A percentile compares a stretch with the other conserved stretches of the same genome.
Evolutionary conservation across 331 rosid genomes (phyloP).

Genomic region (Quercus tomentella): DNA sequence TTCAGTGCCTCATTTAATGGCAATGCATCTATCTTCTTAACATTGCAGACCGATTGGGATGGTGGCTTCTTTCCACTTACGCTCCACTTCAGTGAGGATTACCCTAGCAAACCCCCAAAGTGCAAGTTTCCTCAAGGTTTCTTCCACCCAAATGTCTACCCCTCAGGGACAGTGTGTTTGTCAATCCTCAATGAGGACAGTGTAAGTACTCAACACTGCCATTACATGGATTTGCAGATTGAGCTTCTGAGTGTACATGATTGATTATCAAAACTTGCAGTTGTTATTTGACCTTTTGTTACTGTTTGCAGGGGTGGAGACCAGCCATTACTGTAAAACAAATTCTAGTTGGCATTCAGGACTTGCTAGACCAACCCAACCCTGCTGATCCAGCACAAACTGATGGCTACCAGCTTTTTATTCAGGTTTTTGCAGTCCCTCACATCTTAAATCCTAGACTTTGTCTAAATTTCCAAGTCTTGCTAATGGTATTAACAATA

Average conservation of each 20-base stretch:
- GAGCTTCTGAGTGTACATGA: not conserved
- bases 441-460: not conserved
- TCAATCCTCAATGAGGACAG: constrained; percentile 25
- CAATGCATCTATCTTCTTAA: not conserved
- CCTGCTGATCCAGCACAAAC: constrained; percentile 25
- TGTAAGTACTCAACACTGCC: constrained; percentile 9
- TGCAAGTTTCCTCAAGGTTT: constrained; percentile 30
- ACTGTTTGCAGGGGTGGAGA: constrained; percentile 21
- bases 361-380: constrained; percentile 29
- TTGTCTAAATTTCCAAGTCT: not conserved
- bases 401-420: constrained; percentile 18
- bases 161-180: constrained; percentile 27
- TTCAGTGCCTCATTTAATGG: not conserved
- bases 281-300: constrained; percentile 8
- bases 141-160: constrained; percentile 31
- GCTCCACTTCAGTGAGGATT: constrained; percentile 12
- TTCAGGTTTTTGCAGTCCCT: constrained; percentile 9
- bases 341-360: constrained; percentile 35
- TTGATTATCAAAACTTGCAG: not conserved
- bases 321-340: constrained; percentile 26
- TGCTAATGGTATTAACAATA: not conserved
- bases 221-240: not conserved
- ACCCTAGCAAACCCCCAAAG: constrained; percentile 12
- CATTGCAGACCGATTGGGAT: constrained; percentile 23
- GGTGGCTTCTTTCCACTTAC: constrained; percentile 25